Base-by-base conservation (phyloP, 257 asterid species). In the Nicotiana sylvestris region DNA sequence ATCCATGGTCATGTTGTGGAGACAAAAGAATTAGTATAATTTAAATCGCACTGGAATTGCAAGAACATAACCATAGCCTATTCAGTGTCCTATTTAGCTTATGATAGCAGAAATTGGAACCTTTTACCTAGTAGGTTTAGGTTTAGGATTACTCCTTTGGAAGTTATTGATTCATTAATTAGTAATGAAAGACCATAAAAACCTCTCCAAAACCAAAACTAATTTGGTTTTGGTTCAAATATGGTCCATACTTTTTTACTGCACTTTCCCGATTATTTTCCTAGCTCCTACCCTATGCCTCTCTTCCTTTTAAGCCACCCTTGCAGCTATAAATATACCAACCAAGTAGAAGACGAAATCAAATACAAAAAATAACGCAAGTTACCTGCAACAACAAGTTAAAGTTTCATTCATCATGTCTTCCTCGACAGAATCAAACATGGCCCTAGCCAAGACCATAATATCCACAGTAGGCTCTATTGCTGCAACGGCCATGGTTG, bases 401-500 rank as follows among this genome's bases (percentile, higher is more conserved):
- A 55, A 16, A 35, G 39, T 35, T 35, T 35, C 5, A 35, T 35
- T 13, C 17, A 6, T 12, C 61, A 15, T 56, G 61, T 56, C 61
- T 56, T 66, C 85, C 21, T 60, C 64, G 13, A 27, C 85, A 1
- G 85, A 89, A 37, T 85, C 88, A 81, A 81, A 77, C 16, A 37
- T 87, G 9, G 83, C 90, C 76, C 72, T 88, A 0, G 89, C 85
- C 5, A 89, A 87, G 80, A 84, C 74, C 83, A 57, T 89, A 16
- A 77, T 89, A 84, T 57, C 89, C 58, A 58, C 87, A 62, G 83
- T 84, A 4, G 90, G 89, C 27, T 55, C 92, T 65, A 3, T 83
- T 43, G 88, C 88, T 51, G 89, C 92, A 81, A 82, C 92, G 13
- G 78, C 35, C 8, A 76, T 89, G 81, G 85, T 89, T 25, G 82